Base-by-base conservation (phyloP, 352 stramenopile species). In the Globisporangium parvum region DNA sequence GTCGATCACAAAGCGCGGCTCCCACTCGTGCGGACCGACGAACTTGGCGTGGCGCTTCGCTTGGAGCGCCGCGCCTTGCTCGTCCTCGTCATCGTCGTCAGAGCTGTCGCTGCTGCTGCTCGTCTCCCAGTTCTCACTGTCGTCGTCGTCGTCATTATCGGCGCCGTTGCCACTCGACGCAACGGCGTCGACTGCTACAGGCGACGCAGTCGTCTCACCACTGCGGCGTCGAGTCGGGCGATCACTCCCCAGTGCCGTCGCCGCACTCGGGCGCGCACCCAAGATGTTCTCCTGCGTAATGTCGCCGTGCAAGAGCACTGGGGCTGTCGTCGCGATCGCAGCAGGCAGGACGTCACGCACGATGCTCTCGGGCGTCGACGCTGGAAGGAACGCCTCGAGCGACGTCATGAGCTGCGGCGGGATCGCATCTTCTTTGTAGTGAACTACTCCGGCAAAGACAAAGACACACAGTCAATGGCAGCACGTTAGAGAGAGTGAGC, bases 281-380 rank as follows among this genome's bases (percentile, higher is more conserved):
- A 95, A 63, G 37, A 95, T 79, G 51, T 95, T 95, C 52, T 95
- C 85, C 31, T 90, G 75, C n/a, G 85, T 95, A 26, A 95, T 57
- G 48, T 95, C 85, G 37, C 83, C 80, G 51, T 95, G 85, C 21
- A 95, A 66, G 18, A 93, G 65, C 53, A 89, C 77, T 37, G 82
- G 79, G 1, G 66, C 65, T 1, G 58, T 33, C 17, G 66, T 55
- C 1, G 21, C 58, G 1, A 47, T 46, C 6, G 55, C 67, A 2
- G 59, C 56, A 9, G 82, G 82, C 24, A 91, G 67, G 45, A 90
- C 39, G 26, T 69, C 26, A 9, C 50, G 56, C 1, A 66, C 55
- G 18, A 89, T 70, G 14, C 53, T 62, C 12, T 70, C 61, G 2
- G 23, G 21, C n/a, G 53, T 65, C 17, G 58, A 65, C 28, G 40